A percentile compares a stretch with the other conserved stretches of the same genome.
These are phyloP conservation scores for Euphrasia confusa DNA, from an alignment of 257 asterid genomes.

Conservation along the genomic window DNA sequence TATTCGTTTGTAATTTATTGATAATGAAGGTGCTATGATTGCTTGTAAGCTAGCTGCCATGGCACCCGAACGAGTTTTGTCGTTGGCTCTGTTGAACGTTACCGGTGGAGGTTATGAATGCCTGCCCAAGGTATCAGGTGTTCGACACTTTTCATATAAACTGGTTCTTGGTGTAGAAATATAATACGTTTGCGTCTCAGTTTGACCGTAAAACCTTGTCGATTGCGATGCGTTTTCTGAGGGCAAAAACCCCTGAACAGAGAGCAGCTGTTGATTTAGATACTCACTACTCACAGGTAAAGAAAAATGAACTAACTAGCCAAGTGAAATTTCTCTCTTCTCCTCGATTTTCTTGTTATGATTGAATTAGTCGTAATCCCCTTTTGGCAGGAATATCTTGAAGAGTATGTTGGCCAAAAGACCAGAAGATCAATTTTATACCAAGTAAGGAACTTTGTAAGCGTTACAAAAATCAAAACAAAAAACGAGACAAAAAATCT, in stretches of 20 bases:
- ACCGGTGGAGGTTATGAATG: constrained; percentile 99
- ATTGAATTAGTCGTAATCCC: constrained; percentile 41
- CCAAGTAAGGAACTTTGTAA: constrained; percentile 49
- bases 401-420: constrained; percentile 70
- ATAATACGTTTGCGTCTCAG: constrained; percentile 34
- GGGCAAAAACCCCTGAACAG: constrained; percentile 93
- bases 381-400: constrained; percentile 71
- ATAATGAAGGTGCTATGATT: constrained; percentile 83
- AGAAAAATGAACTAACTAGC: not conserved
- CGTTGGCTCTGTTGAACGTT: constrained; percentile 89
- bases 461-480: too few species aligned
- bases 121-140: constrained; percentile 62
- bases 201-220: constrained; percentile 67
- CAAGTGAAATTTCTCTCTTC: not conserved
- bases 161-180: not conserved
- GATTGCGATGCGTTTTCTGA: constrained; percentile 72
- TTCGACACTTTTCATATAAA: not conserved
- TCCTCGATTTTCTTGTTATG: not conserved
- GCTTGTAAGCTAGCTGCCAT: constrained; percentile 89
- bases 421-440: constrained; percentile 76
- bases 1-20: not conserved
- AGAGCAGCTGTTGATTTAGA: constrained; percentile 99
- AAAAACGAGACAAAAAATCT: too few species aligned
- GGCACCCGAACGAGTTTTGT: constrained; percentile 67
- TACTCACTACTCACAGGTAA: constrained; percentile 86